phyloP scores from a whole-genome alignment of 345 rosid species.

The Citrus medica region DNA sequence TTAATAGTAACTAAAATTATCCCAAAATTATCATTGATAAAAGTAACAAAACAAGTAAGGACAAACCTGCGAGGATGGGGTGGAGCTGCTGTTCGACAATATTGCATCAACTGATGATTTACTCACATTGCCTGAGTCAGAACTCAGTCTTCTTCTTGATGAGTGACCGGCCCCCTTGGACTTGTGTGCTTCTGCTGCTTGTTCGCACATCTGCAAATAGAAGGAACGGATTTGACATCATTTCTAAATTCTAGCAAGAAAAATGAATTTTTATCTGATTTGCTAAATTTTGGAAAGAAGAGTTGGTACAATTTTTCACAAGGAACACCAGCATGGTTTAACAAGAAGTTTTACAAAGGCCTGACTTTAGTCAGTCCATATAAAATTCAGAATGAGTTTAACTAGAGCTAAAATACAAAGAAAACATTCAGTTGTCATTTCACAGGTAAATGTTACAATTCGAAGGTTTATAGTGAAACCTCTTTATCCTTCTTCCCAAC shows the following conservation, averaged over 20 bases:
- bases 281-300: not conserved
- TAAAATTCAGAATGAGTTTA: not conserved
- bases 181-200: constrained; percentile 95
- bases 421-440: not conserved
- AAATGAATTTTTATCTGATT: not conserved
- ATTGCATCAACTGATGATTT: constrained; percentile 92
- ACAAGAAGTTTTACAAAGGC: not conserved
- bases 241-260: not conserved
- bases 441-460: not conserved
- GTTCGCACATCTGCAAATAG: constrained; percentile 83
- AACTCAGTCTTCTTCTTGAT: constrained; percentile 72
- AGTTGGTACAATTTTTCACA: not conserved
- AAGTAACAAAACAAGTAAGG: not conserved
- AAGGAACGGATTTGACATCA: constrained; percentile 9
- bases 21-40: not conserved
- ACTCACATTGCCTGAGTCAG: constrained; percentile 54
- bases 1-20: not conserved
- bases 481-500: not conserved
- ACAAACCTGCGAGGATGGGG: constrained; percentile 57
- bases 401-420: not conserved
- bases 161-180: constrained; percentile 57
- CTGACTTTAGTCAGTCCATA: not conserved
- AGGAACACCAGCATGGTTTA: not conserved
- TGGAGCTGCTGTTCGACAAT: constrained; percentile 54
- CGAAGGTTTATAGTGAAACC: not conserved